Conservation (phyloP, 192 early-diverging fungal genomes). For the Backusella luteola region DNA sequence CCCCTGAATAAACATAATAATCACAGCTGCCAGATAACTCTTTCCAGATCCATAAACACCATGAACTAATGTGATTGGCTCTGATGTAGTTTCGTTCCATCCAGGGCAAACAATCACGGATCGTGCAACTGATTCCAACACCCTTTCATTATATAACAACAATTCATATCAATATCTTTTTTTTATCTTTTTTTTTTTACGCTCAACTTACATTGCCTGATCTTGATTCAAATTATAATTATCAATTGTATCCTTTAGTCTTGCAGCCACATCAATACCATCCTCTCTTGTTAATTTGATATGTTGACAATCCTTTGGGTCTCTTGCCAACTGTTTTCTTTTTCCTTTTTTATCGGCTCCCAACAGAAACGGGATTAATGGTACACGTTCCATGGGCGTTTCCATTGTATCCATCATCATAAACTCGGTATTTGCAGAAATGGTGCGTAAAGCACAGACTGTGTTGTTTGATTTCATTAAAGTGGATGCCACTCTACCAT, state of each 20-base stretch:
- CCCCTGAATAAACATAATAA: conserved; percentile 57
- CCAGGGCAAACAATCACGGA: conserved; percentile 40
- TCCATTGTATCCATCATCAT: conserved; percentile 51
- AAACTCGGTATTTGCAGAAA: conserved; percentile 48
- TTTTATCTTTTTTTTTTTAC: neutral
- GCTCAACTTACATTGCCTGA: conserved; percentile 35
- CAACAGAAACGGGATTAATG: conserved; percentile 40
- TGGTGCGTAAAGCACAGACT: conserved; percentile 40
- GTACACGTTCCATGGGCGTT: conserved; percentile 31
- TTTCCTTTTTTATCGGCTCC: conserved; percentile 33
- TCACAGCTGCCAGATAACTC: conserved; percentile 63
- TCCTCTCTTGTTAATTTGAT: conserved; percentile 38
- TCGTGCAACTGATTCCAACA: conserved; percentile 38
- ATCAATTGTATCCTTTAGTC: conserved; percentile 36
- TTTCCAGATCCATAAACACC: conserved; percentile 76
- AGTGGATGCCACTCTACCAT: conserved; percentile 32
- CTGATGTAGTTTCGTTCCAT: conserved; percentile 27
- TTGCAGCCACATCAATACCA: conserved; percentile 41
- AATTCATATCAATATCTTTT: neutral
- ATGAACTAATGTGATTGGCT: conserved; percentile 46
- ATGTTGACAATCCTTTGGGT: conserved; percentile 25
- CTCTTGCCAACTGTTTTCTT: conserved; percentile 23
- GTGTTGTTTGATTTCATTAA: conserved; percentile 9
- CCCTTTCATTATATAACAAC: neutral
- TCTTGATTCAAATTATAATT: conserved; percentile 44